Base-by-base conservation (phyloP, 305 asterid genomes). In the Petunia hybrid region DNA sequence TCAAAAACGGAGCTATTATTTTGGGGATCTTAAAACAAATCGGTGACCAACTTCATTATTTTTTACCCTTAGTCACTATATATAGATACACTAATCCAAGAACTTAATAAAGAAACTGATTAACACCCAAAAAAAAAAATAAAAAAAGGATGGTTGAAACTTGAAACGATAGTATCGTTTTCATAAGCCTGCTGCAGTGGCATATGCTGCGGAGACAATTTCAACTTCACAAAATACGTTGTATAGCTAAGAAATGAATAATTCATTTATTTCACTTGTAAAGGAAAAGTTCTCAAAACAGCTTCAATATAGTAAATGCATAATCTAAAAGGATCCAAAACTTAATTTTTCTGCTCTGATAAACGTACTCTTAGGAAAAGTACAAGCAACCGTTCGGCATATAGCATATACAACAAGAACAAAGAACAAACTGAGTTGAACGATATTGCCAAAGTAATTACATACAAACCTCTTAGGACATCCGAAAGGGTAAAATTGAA, bases 401-500 rank as follows among this genome's bases (percentile, higher is more conserved):
- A 61, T 31, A 31, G 77, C 43, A 46, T 48, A 71, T 35, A 48
- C 22, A 39, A 41, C 45, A 41, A 56, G 39, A 48, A 31, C 38
- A 39, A 56, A 57, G n/a, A 76, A 57, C 65, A 76, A 39, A 76
- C 40, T 39, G 16, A 76, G 53, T 36, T 14, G 61, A 35, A 78
- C 85, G 84, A 87, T 84, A 63, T 71, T 55, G 66, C 77, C 82
- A 53, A 87, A 80, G 48, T 63, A 42, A 80, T 1, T 67, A 62
- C 46, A 79, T 42, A 65, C 38, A 82, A 75, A 86, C 76, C 86
- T 78, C 84, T 82, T 83, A 62, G 85, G 71, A 73, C 84, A 12
- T 41, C 40, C 62, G 76, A 88, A 87, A 83, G 86, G 89, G 85
- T 81, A 67, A 79, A 73, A 79, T 67, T 43, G 35, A 67, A 79